Evolutionary conservation across 2,329 filamentous ascomycete species (phyloP), one percentile per base, ranked within the genome.

Genomic region (Alternaria sp.): DNA sequence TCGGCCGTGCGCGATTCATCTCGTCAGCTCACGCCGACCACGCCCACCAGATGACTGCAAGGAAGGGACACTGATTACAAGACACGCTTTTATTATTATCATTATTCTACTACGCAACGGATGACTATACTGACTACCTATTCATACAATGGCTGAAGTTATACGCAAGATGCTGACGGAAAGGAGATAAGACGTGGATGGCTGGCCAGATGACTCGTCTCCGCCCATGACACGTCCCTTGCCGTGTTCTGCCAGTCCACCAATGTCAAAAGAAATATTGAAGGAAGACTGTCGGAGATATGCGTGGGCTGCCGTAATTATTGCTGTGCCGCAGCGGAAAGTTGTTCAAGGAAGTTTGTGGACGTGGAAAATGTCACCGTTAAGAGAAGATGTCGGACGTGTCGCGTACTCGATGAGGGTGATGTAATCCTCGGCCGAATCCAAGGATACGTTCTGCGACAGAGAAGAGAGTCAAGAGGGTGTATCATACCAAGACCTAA

Each of bases 61-160:
- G 14, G 10, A 10, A 6, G 21, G 14, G 28, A 9, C 21, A 37
- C 20, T 20, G 21, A 37, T 23, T n/a, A 15, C 10, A 26, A 46
- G 26, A 25, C 21, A 20, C n/a, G 20, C 61, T 50, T 12, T 49
- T 41, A 41, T 41, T 18, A 53, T 65, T 47, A 41, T 41, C 8
- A 51, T 64, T 47, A 26, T 58, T 30, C 47, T 61, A 60, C 33
- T 57, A 56, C 61, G 49, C 58, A 63, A 57, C 45, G 6, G 4
- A 46, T 57, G 58, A 60, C 9, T 59, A 66, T 63, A 6, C 43
- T 59, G 58, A 55, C 49, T 53, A 59, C 15, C 60, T 66, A 67
- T 47, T 37, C 50, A 64, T 68, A 63, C 56, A 58, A 47, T 56
- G 44, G 26, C 33, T 62, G 30, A 58, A 51, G 43, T 41, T 63